Evolutionary conservation across 768 basidiomycete species (phyloP).

Genomic region (Suillus spraguei): DNA sequence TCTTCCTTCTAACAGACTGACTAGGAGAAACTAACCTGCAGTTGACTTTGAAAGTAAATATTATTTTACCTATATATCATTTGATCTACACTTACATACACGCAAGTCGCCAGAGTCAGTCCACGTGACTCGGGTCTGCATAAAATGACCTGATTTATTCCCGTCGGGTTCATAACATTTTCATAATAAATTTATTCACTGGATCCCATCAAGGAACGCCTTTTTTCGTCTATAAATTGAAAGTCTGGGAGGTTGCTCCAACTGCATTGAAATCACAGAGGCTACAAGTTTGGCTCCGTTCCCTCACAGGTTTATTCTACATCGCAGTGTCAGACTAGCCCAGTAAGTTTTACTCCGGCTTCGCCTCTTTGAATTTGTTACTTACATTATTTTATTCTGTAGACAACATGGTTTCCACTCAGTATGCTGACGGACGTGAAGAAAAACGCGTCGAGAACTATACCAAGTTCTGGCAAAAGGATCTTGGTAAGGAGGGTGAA

Average conservation of each 20-base stretch:
- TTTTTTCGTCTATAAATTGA: neutral
- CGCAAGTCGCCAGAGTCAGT: neutral
- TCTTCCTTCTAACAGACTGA: neutral
- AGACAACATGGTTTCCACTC: constrained; percentile 17
- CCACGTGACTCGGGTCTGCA: neutral
- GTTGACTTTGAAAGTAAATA: neutral
- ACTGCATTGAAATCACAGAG: neutral
- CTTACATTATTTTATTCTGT: neutral
- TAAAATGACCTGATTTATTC: constrained; percentile 1
- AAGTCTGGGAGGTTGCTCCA: neutral
- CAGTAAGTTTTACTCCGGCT: neutral
- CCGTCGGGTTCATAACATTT: constrained; percentile 1
- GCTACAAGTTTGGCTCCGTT: neutral
- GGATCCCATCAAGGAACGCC: neutral
- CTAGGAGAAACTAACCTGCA: neutral
- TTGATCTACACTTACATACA: neutral
- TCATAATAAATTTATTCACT: neutral
- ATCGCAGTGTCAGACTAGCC: no score
- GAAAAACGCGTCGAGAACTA: constrained; percentile 79
- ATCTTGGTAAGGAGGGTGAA: constrained; percentile 66
- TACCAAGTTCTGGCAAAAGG: constrained; percentile 90
- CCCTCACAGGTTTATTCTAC: neutral
- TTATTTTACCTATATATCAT: neutral
- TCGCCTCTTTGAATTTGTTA: neutral
- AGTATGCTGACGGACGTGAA: constrained; percentile 59